Base-by-base conservation (phyloP, 345 rosid genomes). In the Clarkia xantiana region DNA sequence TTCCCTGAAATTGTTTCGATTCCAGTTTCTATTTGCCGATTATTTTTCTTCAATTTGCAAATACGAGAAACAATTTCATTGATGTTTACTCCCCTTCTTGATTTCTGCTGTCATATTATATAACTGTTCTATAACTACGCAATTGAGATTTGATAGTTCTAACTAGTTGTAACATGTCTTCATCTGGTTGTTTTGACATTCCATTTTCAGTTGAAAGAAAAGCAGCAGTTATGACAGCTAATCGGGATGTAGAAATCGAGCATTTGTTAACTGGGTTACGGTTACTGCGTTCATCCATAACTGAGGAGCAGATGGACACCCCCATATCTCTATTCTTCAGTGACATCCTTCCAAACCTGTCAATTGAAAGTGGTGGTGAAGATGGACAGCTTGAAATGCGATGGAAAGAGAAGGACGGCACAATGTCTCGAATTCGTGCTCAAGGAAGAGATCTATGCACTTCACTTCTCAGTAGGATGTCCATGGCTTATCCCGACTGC, bases 211-310 rank as follows among this genome's bases (percentile, higher is more conserved):
- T 75, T 53, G 79, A 91, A 46, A 69, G 86, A 44, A 75, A 75
- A 62, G 56, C 65, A 51, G 80, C 72, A 56, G 96, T 93, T 45
- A 66, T 81, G 14, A 86, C 80, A 48, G 83, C 89, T 9, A 74
- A 73, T 11, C 77, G 93, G 44, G 93, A 86, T 57, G 77, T 81
- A 55, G 85, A 81, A 64, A 69, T 81, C 54, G 89, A 81, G 44
- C 79, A 73, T 18, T 63, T 62, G 42, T 53, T 76, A 42, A 79
- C 86, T 14, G 72, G 67, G 42, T 19, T 90, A 52, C 78, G 70
- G 16, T 74, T 83, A 63, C 78, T 86, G 3, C 71, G 77, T 17
- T 81, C 98, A 2, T 70, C 66, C 58, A 69, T 80, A 38, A 64
- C 52, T 0, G 57, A 79, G 54, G 78, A 75, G 49, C 86, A 86